These are phyloP conservation scores for Pseudohalonectria lignicola DNA, from an alignment of 2,329 filamentous ascomycete species.

Conservation along the genomic window DNA sequence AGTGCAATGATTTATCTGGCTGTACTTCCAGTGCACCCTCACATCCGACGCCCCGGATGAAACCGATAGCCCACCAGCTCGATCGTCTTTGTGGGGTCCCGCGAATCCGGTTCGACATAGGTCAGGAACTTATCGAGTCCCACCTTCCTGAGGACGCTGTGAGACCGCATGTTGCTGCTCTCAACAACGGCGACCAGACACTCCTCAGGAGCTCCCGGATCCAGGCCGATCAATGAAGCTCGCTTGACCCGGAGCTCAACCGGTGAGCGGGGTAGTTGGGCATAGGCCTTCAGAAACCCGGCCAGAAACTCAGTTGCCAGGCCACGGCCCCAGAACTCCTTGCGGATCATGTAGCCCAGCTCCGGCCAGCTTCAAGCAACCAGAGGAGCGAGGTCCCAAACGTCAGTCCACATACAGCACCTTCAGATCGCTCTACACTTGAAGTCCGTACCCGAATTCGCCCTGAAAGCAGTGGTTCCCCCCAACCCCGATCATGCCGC, in stretches of 20 bases:
- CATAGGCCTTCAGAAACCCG: slow-evolving; percentile 34
- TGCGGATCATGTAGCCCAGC: slow-evolving; percentile 45
- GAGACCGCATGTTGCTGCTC: slow-evolving; percentile 38
- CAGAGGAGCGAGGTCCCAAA: no score
- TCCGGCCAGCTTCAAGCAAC: slow-evolving; percentile 39
- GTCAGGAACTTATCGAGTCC: slow-evolving; percentile 38
- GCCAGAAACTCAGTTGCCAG: slow-evolving; percentile 45
- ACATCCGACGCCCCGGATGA: slow-evolving; percentile 9
- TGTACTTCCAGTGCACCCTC: no score
- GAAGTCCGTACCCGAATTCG: slow-evolving; percentile 24
- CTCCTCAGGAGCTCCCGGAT: slow-evolving; percentile 22
- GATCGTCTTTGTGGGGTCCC: slow-evolving; percentile 9
- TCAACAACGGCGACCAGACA: slow-evolving; percentile 35
- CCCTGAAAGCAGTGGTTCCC: slow-evolving; percentile 25
- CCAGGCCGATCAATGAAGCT: slow-evolving; percentile 18
- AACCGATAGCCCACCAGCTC: slow-evolving; percentile 12
- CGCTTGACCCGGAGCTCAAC: slow-evolving; percentile 30
- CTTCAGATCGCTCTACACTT: no score
- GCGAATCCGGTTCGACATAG: slow-evolving; percentile 20
- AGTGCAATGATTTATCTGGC: no score
- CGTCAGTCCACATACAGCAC: no score
- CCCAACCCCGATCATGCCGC: slow-evolving; percentile 40
- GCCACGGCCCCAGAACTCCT: slow-evolving; percentile 42
- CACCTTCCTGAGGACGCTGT: slow-evolving; percentile 41
- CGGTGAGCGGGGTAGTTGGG: slow-evolving; percentile 33